phyloP scores from a whole-genome alignment of 2,329 filamentous ascomycete genomes.

The Sclerotinia trifoliorum region DNA sequence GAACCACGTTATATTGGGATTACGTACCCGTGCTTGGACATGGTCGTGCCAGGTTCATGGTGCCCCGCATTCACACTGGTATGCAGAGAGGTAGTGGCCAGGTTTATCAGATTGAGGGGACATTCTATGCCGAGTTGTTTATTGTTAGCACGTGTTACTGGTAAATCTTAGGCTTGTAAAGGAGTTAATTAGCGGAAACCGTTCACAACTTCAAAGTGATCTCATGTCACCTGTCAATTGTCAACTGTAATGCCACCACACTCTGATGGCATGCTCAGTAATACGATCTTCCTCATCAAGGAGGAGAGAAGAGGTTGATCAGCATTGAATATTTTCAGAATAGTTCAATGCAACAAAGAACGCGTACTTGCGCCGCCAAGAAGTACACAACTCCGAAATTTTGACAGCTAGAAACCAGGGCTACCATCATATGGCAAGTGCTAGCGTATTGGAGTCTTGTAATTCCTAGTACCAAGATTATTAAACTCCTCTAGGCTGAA shows the following conservation, averaged over 20 bases:
- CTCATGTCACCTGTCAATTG: neutral
- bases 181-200: neutral
- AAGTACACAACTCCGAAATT: neutral
- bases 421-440: neutral
- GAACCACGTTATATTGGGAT: neutral
- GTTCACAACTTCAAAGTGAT: neutral
- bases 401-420: neutral
- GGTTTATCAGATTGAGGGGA: neutral
- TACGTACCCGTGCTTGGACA: neutral
- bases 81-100: neutral
- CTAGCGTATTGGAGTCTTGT: neutral
- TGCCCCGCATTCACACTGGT: neutral
- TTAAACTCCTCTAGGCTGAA: neutral
- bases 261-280: neutral
- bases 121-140: neutral
- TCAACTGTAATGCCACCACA: neutral
- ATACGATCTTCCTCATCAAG: neutral
- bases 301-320: neutral
- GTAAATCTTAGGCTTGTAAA: neutral
- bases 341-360: neutral
- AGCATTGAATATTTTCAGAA: neutral
- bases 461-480: neutral
- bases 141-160: neutral
- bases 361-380: neutral
- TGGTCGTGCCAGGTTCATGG: neutral